Evolutionary conservation across 345 rosid genomes (phyloP).

Genomic region (Hevea brasiliensis): DNA sequence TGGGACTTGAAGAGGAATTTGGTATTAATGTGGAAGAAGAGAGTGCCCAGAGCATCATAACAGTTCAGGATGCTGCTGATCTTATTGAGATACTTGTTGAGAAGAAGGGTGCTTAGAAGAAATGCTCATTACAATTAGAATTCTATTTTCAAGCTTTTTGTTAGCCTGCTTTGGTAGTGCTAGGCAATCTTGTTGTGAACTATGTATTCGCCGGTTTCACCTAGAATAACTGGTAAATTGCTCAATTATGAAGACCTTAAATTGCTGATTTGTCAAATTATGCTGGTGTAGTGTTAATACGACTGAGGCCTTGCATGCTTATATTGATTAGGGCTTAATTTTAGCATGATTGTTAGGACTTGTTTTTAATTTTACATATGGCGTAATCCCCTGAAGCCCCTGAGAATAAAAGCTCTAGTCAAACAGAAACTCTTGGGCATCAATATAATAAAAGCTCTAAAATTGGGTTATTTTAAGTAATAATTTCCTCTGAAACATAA

Average conservation of each 20-base stretch:
- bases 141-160: not conserved
- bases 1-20: constrained; percentile 85
- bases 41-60: constrained; percentile 67
- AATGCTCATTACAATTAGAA: not conserved
- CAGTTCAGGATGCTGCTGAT: constrained; percentile 85
- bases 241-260: not conserved
- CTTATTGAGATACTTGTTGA: constrained; percentile 67
- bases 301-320: not conserved
- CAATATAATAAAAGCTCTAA: no score
- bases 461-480: no score
- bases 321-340: not conserved
- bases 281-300: not conserved
- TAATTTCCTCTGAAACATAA: no score
- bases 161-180: constrained; percentile 14
- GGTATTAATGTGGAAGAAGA: constrained; percentile 68
- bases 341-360: no score
- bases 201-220: constrained; percentile 12
- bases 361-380: no score
- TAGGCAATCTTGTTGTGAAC: constrained; percentile 12
- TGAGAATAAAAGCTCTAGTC: no score
- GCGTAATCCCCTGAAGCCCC: no score
- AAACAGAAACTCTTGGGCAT: no score
- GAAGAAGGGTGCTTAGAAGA: constrained; percentile 42
- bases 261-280: not conserved
- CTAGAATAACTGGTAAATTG: not conserved